Evolutionary conservation across 2,329 filamentous ascomycete genomes (phyloP).

Genomic region (Simplicillium sp.): DNA sequence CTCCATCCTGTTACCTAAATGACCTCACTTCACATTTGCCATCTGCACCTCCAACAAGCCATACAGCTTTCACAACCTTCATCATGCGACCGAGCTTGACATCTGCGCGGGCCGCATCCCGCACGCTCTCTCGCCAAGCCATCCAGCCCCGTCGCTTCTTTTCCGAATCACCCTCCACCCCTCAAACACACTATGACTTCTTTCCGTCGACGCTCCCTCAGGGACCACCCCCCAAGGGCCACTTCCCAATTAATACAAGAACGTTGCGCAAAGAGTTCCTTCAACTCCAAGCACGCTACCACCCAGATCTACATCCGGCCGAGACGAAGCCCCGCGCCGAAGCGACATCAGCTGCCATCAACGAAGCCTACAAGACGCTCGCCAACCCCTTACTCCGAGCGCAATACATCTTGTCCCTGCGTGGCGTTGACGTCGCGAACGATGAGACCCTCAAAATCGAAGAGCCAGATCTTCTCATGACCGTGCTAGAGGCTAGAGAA

Average conservation of each 20-base stretch:
- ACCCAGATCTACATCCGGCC: constrained; percentile 59
- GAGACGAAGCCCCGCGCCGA: constrained; percentile 55
- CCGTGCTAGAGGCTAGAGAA: constrained; percentile 73
- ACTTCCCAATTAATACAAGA: constrained; percentile 64
- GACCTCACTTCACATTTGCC: no score
- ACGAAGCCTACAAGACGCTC: constrained; percentile 85
- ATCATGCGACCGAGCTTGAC: background rate
- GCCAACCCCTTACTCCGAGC: constrained; percentile 68
- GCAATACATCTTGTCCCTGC: constrained; percentile 74
- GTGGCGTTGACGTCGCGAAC: constrained; percentile 67
- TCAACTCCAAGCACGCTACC: constrained; percentile 65
- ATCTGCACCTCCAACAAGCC: no score
- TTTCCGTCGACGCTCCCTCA: constrained; percentile 71
- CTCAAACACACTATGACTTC: constrained; percentile 67
- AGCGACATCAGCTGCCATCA: constrained; percentile 72
- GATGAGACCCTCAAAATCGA: constrained; percentile 68
- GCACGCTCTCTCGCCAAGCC: constrained; percentile 5
- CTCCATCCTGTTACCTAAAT: no score
- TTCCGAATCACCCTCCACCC: constrained; percentile 8
- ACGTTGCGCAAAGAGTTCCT: constrained; percentile 79
- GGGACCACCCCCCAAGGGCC: constrained; percentile 68
- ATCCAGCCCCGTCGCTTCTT: constrained; percentile 1
- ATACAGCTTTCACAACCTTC: no score
- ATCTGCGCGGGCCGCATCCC: background rate
- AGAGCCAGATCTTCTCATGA: constrained; percentile 60